Base-by-base conservation (phyloP, 2,329 filamentous ascomycete species). In the Apiospora arundinis region DNA sequence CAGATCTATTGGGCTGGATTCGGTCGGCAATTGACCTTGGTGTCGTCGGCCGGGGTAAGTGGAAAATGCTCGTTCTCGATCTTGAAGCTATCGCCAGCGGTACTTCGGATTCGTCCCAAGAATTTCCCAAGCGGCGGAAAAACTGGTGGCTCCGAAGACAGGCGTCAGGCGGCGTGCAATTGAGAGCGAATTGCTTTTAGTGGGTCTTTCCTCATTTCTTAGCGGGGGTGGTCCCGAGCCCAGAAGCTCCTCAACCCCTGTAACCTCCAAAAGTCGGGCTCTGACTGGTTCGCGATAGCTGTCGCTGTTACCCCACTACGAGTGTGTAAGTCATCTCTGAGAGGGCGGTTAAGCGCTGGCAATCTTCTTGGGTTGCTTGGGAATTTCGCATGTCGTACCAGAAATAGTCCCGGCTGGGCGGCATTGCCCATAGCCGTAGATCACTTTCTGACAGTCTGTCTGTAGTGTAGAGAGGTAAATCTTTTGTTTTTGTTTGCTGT, bases 271-370 rank as follows among this genome's bases (percentile, higher is more conserved):
- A 37, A 12, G 0, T 60, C 52, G 52, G 1, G 3, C 18, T 40
- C 56, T 63, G 28, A 63, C 56, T 63, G 56, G 56, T 12, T 63
- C 32, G 56, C 18, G 45, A 23, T n/a, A 23, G 48, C 67, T 69
- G 45, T 37, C 11, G 28, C 32, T 23, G 45, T 14, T 44, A 42
- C 67, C 67, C 67, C 67, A 69, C 67, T 25, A 9, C n/a, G 37
- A 37, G n/a, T 25, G 25, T 56, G 46, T 52, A 69, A 69, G 67
- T 69, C 45, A 37, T 42, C 46, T 48, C 45, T 69, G 67, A 69
- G 67, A 69, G 67, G 65, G 65, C 65, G 4, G 65, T 67, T 67
- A 67, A 67, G 65, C 65, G 65, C 65, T 67, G 65, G 21, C 65
- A 45, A 44, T 45, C 40, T 21, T 63, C 56, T 40, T 63, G 56